A percentile compares a stretch with the other conserved stretches of the same genome.
These are phyloP conservation scores for Dendrostoma leiphaemia DNA, from an alignment of 2,329 filamentous ascomycete genomes.

Conservation along the genomic window DNA sequence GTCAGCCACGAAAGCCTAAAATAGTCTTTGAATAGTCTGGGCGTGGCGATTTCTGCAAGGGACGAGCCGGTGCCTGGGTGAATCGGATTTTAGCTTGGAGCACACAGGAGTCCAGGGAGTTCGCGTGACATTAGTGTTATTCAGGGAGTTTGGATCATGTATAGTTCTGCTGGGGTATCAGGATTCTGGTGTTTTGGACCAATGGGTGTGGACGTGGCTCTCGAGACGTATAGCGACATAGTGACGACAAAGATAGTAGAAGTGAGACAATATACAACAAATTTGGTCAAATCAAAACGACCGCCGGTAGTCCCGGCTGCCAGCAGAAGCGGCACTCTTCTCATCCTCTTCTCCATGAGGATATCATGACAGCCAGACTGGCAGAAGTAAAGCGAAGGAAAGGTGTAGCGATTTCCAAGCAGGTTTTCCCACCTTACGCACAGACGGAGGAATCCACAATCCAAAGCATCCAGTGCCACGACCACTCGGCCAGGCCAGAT, in stretches of 20 bases:
- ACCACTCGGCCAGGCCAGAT: conserved; percentile 6
- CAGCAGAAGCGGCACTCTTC: background rate
- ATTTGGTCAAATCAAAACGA: background rate
- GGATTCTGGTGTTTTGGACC: background rate
- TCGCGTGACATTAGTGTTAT: background rate
- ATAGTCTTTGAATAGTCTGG: conserved; percentile 28
- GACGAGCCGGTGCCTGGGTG: background rate
- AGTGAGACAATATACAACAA: background rate
- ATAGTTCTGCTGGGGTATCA: background rate
- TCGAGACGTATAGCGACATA: background rate
- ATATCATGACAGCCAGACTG: background rate
- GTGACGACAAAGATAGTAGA: background rate
- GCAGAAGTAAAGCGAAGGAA: background rate
- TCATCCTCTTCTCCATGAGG: background rate
- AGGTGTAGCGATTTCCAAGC: background rate
- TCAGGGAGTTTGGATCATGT: background rate
- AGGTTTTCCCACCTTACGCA: background rate
- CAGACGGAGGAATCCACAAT: background rate
- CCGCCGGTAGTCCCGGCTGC: background rate
- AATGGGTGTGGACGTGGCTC: background rate
- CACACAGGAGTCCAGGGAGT: background rate
- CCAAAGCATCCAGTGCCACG: background rate
- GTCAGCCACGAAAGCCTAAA: conserved; percentile 27
- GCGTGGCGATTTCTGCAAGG: background rate
- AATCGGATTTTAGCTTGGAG: background rate